These are phyloP conservation scores for Eimeria sp. DNA, from an alignment of 169 alveolate species.

Conservation along the genomic window DNA sequence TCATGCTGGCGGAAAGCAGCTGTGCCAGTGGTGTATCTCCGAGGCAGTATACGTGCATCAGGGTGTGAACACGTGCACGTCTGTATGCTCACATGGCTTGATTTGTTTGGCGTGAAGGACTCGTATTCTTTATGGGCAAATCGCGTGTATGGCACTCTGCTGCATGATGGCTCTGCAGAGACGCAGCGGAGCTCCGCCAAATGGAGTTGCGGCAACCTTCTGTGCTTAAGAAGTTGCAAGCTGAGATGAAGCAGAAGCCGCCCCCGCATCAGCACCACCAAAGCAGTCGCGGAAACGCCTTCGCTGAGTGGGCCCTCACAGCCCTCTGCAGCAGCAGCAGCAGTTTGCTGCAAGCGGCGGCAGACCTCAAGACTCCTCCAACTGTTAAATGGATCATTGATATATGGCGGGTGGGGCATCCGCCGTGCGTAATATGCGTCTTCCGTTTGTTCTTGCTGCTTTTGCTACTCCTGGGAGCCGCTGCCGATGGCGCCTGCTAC, in stretches of 20 bases:
- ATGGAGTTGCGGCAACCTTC: neutral
- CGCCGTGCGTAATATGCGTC: neutral
- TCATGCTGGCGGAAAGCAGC: neutral
- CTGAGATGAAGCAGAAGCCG: neutral
- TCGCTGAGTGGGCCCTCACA: conserved; percentile 52
- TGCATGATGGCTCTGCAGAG: conserved; percentile 33
- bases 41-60: neutral
- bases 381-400: conserved; percentile 6
- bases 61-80: neutral
- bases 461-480: neutral
- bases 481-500: conserved; percentile 25
- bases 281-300: conserved; percentile 8
- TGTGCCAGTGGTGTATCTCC: neutral
- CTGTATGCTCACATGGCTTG: neutral
- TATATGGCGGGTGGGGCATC: conserved; percentile 24
- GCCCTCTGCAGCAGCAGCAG: conserved; percentile 75
- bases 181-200: neutral
- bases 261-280: conserved; percentile 9
- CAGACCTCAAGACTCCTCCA: conserved; percentile 62
- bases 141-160: neutral
- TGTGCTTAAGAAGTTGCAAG: neutral
- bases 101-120: neutral
- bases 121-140: neutral
- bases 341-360: conserved; percentile 68
- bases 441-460: neutral